These are phyloP conservation scores for Begonia masoniana DNA, from an alignment of 306 rosid genomes.

Conservation along the genomic window DNA sequence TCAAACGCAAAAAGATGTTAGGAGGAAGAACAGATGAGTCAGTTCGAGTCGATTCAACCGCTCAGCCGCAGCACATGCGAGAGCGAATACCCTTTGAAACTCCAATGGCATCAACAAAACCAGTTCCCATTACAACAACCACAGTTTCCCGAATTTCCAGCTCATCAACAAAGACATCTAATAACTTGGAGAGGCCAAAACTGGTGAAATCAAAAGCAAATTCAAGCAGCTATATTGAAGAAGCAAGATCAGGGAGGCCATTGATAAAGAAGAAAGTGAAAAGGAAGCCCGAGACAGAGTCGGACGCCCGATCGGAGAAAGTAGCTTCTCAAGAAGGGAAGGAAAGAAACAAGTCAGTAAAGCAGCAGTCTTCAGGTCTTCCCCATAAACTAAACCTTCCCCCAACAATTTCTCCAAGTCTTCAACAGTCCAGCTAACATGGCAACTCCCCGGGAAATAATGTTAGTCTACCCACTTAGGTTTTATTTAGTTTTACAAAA, in stretches of 20 bases:
- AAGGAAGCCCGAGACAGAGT: constrained; percentile 64
- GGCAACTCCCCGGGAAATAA: not conserved
- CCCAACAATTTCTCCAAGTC: constrained; percentile 43
- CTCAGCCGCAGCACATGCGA: constrained; percentile 38
- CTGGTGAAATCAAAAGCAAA: constrained; percentile 56
- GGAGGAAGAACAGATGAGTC: constrained; percentile 45
- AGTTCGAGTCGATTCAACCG: constrained; percentile 33
- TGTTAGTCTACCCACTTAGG: too few species aligned
- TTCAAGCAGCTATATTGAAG: constrained; percentile 46
- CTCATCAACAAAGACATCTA: too few species aligned
- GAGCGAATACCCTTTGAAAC: constrained; percentile 46
- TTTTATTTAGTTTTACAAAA: too few species aligned
- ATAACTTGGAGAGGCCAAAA: constrained; percentile 25
- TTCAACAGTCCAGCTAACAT: constrained; percentile 80
- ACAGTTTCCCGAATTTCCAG: constrained; percentile 4
- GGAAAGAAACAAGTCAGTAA: constrained; percentile 43
- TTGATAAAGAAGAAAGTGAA: constrained; percentile 62
- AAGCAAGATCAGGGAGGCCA: not conserved
- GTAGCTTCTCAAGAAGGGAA: constrained; percentile 44
- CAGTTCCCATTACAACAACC: constrained; percentile 21
- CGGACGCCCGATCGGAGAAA: constrained; percentile 52
- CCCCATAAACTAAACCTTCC: constrained; percentile 39
- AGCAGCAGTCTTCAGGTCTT: constrained; percentile 49
- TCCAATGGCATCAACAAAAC: constrained; percentile 30
- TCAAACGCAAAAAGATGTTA: constrained; percentile 66